phyloP scores from a whole-genome alignment of 2,329 filamentous ascomycete genomes.

The Penicillium sp. region DNA sequence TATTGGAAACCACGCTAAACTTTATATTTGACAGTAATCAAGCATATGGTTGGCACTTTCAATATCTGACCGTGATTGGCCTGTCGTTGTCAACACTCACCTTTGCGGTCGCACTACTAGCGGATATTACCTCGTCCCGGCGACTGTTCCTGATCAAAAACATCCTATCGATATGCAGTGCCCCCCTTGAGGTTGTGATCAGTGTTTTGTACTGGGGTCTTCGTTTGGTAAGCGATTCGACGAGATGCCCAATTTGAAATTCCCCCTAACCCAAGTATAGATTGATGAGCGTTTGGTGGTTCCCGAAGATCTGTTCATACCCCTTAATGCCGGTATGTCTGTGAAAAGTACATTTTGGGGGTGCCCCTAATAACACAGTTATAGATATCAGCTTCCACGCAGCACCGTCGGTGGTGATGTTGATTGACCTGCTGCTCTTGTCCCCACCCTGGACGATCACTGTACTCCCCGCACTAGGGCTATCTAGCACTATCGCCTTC shows the following conservation, averaged over 20 bases:
- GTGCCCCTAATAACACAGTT: neutral
- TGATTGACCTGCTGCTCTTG: constrained; percentile 57
- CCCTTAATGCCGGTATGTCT: constrained; percentile 38
- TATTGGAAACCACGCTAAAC: neutral
- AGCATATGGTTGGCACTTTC: constrained; percentile 65
- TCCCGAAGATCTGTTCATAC: constrained; percentile 44
- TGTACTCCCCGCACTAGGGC: constrained; percentile 50
- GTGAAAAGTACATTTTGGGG: constrained; percentile 25
- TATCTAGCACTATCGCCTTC: constrained; percentile 55
- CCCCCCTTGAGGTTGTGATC: constrained; percentile 62
- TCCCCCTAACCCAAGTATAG: constrained; percentile 24
- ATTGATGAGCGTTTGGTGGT: constrained; percentile 52
- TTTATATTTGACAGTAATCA: constrained; percentile 46
- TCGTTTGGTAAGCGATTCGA: constrained; percentile 43
- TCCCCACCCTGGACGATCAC: constrained; percentile 62
- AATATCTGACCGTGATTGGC: constrained; percentile 65
- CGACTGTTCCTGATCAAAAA: constrained; percentile 60
- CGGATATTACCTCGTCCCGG: constrained; percentile 55
- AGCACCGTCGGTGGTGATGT: constrained; percentile 54
- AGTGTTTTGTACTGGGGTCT: constrained; percentile 62
- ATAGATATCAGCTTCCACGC: constrained; percentile 52
- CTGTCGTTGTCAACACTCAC: constrained; percentile 56
- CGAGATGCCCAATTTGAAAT: neutral
- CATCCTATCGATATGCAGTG: constrained; percentile 55
- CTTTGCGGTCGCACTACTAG: constrained; percentile 54